Percentiles rank a stretch among this genome's conserved stretches.
phyloP scores from a whole-genome alignment of 2,329 filamentous ascomycete genomes.

The Ophiosphaerella korrae region DNA sequence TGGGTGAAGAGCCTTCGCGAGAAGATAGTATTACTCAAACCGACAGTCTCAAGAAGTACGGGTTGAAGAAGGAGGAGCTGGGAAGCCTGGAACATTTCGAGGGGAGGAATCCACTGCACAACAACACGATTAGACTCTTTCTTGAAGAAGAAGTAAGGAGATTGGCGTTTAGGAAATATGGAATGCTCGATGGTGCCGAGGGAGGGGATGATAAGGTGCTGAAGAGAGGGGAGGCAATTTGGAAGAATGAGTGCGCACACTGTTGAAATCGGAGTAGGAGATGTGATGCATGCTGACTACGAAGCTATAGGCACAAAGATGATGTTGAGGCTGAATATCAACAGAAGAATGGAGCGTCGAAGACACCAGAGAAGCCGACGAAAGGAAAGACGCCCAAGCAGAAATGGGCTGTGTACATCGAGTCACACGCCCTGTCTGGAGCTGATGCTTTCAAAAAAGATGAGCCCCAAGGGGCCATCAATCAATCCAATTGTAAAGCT shows the following conservation, averaged over 20 bases:
- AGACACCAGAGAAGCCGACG: background rate
- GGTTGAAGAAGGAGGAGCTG: slow-evolving; percentile 17
- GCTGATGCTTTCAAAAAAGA: slow-evolving; percentile 3
- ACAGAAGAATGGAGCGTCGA: background rate
- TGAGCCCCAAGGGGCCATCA: slow-evolving; percentile 16
- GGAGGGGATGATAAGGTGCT: background rate
- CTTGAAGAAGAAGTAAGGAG: slow-evolving; percentile 7
- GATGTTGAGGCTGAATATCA: background rate
- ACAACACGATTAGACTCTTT: slow-evolving; percentile 14
- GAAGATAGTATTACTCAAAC: slow-evolving; percentile 17
- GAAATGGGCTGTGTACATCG: slow-evolving; percentile 14
- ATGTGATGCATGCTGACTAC: background rate
- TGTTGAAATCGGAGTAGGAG: background rate
- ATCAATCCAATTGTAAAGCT: slow-evolving; percentile 15
- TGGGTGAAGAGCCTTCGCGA: slow-evolving; percentile 7
- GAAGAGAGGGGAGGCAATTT: slow-evolving; percentile 8
- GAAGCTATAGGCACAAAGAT: background rate
- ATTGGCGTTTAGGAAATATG: slow-evolving; percentile 14
- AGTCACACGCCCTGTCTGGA: slow-evolving; percentile 1
- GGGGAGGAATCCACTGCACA: slow-evolving; percentile 12
- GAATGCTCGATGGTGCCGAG: slow-evolving; percentile 3
- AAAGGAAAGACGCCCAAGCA: slow-evolving; percentile 14
- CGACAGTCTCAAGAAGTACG: slow-evolving; percentile 16
- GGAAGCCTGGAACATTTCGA: slow-evolving; percentile 7
- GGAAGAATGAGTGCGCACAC: slow-evolving; percentile 11